Evolutionary conservation across 352 stramenopile genomes (phyloP).

Genomic region (Phytopythium mirpurense): DNA sequence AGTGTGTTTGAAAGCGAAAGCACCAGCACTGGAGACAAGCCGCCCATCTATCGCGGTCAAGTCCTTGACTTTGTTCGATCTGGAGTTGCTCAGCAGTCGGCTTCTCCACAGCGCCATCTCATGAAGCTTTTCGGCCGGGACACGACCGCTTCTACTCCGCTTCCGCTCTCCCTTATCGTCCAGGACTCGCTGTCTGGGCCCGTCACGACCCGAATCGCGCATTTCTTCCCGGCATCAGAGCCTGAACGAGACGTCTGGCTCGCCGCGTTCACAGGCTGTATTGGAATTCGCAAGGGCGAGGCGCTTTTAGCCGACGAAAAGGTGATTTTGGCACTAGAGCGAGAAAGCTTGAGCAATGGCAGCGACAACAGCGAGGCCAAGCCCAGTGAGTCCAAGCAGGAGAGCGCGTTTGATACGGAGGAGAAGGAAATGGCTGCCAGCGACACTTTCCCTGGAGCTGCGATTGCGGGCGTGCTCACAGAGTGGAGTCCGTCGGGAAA

Average conservation of each 20-base stretch:
- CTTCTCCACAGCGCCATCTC: constrained; percentile 11
- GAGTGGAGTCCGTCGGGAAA: constrained; percentile 23
- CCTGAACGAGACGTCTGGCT: constrained; percentile 40
- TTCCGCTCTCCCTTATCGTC: constrained; percentile 7
- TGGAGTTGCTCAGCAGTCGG: not conserved
- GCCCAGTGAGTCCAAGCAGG: not conserved
- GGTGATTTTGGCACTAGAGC: constrained; percentile 36
- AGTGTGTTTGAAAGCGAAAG: constrained; percentile 41
- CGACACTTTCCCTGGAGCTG: constrained; percentile 14
- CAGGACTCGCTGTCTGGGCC: constrained; percentile 10
- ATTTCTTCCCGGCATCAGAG: constrained; percentile 32
- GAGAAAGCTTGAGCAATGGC: not conserved
- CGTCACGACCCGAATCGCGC: constrained; percentile 16
- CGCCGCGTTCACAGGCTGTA: constrained; percentile 24
- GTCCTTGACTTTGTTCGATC: constrained; percentile 24
- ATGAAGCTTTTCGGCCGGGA: constrained; percentile 18
- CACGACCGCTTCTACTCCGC: not conserved
- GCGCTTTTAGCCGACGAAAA: constrained; percentile 49
- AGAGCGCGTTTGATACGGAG: not conserved
- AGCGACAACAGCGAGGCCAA: not conserved
- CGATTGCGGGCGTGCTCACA: constrained; percentile 51
- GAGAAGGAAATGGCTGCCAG: not conserved
- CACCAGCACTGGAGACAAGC: constrained; percentile 24
- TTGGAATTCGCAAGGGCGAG: constrained; percentile 48
- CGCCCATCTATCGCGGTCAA: constrained; percentile 18